These are phyloP conservation scores for Bipolaris sorokiniana DNA, from an alignment of 2,329 filamentous ascomycete species.

Conservation along the genomic window DNA sequence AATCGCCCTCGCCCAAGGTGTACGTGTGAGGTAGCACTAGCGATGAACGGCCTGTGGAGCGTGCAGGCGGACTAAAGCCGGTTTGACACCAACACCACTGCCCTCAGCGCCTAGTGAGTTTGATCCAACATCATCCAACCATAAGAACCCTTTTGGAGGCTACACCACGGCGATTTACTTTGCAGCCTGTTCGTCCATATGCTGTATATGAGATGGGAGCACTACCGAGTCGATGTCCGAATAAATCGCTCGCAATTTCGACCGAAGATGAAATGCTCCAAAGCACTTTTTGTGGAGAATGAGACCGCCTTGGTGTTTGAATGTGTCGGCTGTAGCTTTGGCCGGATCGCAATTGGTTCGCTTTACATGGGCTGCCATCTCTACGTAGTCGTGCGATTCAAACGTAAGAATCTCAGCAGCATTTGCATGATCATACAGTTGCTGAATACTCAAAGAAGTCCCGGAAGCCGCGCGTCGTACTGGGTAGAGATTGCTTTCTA, in stretches of 20 bases:
- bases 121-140: background rate
- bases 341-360: constrained; percentile 10
- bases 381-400: constrained; percentile 13
- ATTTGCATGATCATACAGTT: constrained; percentile 5
- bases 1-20: background rate
- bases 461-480: constrained; percentile 9
- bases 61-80: background rate
- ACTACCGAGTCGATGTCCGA: constrained; percentile 9
- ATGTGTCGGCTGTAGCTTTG: constrained; percentile 7
- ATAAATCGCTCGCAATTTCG: constrained; percentile 6
- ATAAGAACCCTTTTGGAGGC: background rate
- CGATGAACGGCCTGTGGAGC: background rate
- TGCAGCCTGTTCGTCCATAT: constrained; percentile 22
- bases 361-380: constrained; percentile 8
- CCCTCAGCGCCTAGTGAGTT: background rate
- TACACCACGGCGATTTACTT: constrained; percentile 5
- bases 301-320: constrained; percentile 10
- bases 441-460: constrained; percentile 12
- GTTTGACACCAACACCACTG: background rate
- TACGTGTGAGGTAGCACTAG: background rate
- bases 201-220: constrained; percentile 12
- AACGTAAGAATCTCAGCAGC: constrained; percentile 6
- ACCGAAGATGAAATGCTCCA: constrained; percentile 4
- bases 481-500: constrained; percentile 13
- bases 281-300: constrained; percentile 10